A percentile compares a stretch with the other conserved stretches of the same genome.
These are phyloP conservation scores for Ophiognomonia clavigignenti-juglandacearum DNA, from an alignment of 2,329 filamentous ascomycete species.

Conservation along the genomic window DNA sequence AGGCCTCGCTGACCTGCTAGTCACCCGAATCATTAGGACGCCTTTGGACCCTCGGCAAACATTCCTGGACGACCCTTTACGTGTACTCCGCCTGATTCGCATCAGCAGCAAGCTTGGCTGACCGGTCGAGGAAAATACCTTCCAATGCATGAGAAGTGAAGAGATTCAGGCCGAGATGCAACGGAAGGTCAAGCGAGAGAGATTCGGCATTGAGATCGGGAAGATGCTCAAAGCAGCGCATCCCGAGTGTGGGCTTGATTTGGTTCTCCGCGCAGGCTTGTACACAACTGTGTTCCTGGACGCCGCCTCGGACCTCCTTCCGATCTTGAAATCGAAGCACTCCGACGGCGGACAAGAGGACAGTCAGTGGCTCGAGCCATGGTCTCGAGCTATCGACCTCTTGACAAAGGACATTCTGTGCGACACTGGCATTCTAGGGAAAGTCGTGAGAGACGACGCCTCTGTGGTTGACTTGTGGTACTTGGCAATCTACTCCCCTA, in stretches of 20 bases:
- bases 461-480: neutral
- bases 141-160: neutral
- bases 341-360: neutral
- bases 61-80: neutral
- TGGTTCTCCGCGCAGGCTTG: neutral
- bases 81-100: neutral
- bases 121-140: neutral
- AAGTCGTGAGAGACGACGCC: too few relatives aligned
- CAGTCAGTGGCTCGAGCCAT: too few relatives aligned
- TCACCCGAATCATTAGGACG: neutral
- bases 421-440: too few relatives aligned
- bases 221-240: neutral
- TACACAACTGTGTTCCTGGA: neutral
- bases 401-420: too few relatives aligned
- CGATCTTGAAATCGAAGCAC: too few relatives aligned
- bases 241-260: neutral
- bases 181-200: neutral
- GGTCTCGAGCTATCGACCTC: too few relatives aligned
- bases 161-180: neutral
- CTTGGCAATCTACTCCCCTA: neutral
- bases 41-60: neutral
- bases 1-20: neutral
- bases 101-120: neutral
- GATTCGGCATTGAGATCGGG: neutral
- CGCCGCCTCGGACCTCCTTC: too few relatives aligned